These are phyloP conservation scores for Zizania latifolia DNA, from an alignment of 176 grass and related monocot species.

Conservation along the genomic window DNA sequence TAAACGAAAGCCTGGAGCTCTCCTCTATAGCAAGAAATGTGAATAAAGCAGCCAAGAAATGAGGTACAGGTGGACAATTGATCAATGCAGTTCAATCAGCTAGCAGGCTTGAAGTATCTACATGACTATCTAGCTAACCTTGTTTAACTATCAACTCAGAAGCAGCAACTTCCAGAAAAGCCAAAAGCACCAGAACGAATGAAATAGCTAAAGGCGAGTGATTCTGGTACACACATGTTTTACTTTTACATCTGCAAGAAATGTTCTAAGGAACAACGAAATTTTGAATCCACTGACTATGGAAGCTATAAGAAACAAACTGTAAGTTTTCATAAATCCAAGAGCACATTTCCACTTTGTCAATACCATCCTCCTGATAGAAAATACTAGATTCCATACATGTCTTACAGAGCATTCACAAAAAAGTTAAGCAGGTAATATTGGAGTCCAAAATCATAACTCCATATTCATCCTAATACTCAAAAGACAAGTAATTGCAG, in stretches of 20 bases:
- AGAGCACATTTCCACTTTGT: neutral
- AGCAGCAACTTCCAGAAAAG: neutral
- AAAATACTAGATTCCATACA: neutral
- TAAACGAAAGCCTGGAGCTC: neutral
- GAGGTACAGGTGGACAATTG: neutral
- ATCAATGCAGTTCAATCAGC: conserved; percentile 11
- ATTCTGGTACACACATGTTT: neutral
- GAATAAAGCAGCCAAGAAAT: neutral
- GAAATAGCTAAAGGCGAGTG: neutral
- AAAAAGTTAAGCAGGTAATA: neutral
- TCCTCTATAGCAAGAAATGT: neutral
- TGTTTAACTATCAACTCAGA: neutral
- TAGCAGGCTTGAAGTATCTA: neutral
- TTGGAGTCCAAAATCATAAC: neutral
- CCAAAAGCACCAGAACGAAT: neutral
- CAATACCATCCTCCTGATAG: neutral
- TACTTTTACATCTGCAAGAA: neutral
- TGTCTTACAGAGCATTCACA: neutral
- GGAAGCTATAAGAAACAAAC: neutral
- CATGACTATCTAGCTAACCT: neutral
- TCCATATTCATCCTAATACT: neutral
- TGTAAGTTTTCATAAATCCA: neutral
- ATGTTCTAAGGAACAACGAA: neutral
- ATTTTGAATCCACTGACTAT: neutral
- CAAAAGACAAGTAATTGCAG: neutral